These are phyloP conservation scores for Mortierella antarctica DNA, from an alignment of 192 early-diverging fungal genomes.

Conservation along the genomic window DNA sequence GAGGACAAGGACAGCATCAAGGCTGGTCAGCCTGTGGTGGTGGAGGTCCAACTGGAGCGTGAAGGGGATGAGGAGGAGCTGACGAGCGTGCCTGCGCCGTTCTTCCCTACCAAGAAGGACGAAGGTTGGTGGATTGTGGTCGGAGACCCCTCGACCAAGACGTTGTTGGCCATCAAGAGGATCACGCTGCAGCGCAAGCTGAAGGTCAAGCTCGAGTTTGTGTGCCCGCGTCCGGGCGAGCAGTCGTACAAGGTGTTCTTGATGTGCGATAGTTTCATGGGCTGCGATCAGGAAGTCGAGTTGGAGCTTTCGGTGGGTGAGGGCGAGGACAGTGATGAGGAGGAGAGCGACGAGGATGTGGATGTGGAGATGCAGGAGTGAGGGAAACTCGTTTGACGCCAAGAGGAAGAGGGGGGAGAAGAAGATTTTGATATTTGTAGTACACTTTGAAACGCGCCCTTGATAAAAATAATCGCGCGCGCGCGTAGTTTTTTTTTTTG, in stretches of 20 bases:
- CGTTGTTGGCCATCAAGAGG: constrained; percentile 92
- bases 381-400: neutral
- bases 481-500: neutral
- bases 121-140: constrained; percentile 99
- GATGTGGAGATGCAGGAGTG: constrained; percentile 50
- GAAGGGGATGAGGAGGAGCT: constrained; percentile 82
- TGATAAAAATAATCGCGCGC: too few species aligned
- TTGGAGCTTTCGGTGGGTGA: constrained; percentile 69
- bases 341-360: constrained; percentile 58
- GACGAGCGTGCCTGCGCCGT: constrained; percentile 91
- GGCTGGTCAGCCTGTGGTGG: constrained; percentile 70
- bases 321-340: constrained; percentile 66
- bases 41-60: constrained; percentile 83
- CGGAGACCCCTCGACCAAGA: constrained; percentile 80
- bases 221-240: constrained; percentile 70
- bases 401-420: too few species aligned
- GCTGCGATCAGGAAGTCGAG: constrained; percentile 96
- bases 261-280: constrained; percentile 95
- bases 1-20: constrained; percentile 69
- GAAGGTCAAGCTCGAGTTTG: constrained; percentile 84
- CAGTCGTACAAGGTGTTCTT: constrained; percentile 81
- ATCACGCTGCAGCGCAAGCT: constrained; percentile 72
- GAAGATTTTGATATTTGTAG: neutral
- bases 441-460: too few species aligned
- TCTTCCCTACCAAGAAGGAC: constrained; percentile 88